These are phyloP conservation scores for Lumnitzera racemosa DNA, from an alignment of 345 rosid species.

Conservation along the genomic window DNA sequence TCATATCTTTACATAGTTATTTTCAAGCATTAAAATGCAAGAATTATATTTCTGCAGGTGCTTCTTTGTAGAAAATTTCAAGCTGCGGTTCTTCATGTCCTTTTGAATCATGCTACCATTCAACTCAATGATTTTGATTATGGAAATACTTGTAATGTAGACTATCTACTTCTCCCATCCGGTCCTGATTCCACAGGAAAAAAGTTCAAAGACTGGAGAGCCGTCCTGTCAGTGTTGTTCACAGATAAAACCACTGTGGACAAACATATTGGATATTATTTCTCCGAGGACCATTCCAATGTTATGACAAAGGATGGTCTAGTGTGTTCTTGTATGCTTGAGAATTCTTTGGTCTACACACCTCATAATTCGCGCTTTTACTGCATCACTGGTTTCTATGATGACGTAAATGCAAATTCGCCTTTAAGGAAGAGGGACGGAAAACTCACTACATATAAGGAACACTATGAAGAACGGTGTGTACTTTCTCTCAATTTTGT, in stretches of 20 bases:
- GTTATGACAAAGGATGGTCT: conserved; percentile 45
- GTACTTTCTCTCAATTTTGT: background rate
- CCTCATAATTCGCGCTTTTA: conserved; percentile 65
- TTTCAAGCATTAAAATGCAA: background rate
- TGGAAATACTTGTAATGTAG: conserved; percentile 24
- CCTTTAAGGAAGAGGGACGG: conserved; percentile 35
- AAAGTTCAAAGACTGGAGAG: conserved; percentile 42
- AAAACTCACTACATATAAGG: conserved; percentile 31
- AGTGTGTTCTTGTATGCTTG: conserved; percentile 39
- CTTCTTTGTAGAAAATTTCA: conserved; percentile 61
- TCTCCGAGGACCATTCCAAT: conserved; percentile 7
- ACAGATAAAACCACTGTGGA: conserved; percentile 2
- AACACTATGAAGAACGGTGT: conserved; percentile 48
- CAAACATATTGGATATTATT: conserved; percentile 24
- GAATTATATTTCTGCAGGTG: conserved; percentile 34
- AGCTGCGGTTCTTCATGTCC: conserved; percentile 46
- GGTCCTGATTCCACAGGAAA: conserved; percentile 5
- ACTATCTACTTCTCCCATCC: conserved; percentile 69
- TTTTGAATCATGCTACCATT: conserved; percentile 32
- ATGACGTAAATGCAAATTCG: conserved; percentile 47
- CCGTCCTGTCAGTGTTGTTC: conserved; percentile 35
- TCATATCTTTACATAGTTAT: too few relatives aligned
- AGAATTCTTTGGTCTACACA: conserved; percentile 62
- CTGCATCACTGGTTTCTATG: conserved; percentile 36
- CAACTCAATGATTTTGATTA: conserved; percentile 27